These are phyloP conservation scores for Phaseolus lunatus DNA, from an alignment of 306 rosid genomes.

Conservation along the genomic window DNA sequence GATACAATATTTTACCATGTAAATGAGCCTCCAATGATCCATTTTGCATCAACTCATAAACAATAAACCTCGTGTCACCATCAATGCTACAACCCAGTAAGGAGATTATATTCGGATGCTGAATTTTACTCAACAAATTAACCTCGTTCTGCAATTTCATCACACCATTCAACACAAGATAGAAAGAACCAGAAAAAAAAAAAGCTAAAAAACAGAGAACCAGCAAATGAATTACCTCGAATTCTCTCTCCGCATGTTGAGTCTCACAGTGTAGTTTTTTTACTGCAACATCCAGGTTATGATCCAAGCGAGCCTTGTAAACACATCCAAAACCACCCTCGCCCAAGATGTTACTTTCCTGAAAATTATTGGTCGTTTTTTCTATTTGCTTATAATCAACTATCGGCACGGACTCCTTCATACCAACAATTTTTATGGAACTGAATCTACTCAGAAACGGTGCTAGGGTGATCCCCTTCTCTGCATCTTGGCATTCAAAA, in stretches of 20 bases:
- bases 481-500: slow-evolving; percentile 61
- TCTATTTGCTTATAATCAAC: slow-evolving; percentile 78
- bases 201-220: neutral
- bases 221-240: slow-evolving; percentile 58
- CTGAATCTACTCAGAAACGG: slow-evolving; percentile 65
- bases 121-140: slow-evolving; percentile 72
- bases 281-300: slow-evolving; percentile 73
- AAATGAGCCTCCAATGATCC: slow-evolving; percentile 88
- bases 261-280: slow-evolving; percentile 73
- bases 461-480: slow-evolving; percentile 63
- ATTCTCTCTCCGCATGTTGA: slow-evolving; percentile 76
- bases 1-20: slow-evolving; percentile 67
- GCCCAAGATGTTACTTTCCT: slow-evolving; percentile 77
- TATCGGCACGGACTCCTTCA: slow-evolving; percentile 65
- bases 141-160: slow-evolving; percentile 86
- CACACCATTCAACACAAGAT: slow-evolving; percentile 15
- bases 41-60: slow-evolving; percentile 85
- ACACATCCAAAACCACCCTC: slow-evolving; percentile 95
- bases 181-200: neutral
- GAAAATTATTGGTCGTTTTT: slow-evolving; percentile 68
- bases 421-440: slow-evolving; percentile 62
- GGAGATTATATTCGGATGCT: slow-evolving; percentile 80
- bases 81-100: slow-evolving; percentile 74
- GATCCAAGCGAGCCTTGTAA: slow-evolving; percentile 83
- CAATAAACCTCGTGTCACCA: slow-evolving; percentile 64